Evolutionary conservation across 495 filamentous ascomycete genomes (phyloP), one percentile per base, ranked within the genome.

Genomic region (Hypoxylon rickii): DNA sequence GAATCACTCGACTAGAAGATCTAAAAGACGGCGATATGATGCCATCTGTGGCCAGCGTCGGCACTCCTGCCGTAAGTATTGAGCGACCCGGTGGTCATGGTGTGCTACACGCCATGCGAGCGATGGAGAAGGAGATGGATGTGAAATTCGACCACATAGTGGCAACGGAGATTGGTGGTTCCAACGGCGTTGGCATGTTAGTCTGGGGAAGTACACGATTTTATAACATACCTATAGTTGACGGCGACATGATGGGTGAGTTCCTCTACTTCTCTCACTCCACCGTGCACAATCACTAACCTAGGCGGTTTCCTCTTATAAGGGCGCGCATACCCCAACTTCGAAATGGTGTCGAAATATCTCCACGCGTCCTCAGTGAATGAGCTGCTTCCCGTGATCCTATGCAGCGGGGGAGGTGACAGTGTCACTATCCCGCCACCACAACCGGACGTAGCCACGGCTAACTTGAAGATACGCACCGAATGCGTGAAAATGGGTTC

Each of bases 171-270:
- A 78, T 78, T 19, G 75, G 75, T 15, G 74, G 74, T 29, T 58
- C 62, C 12, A 78, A 78, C 40, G 72, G 71, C 3, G 61, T 78
- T 11, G 66, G 75, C 51, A 63, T 67, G 8, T 43, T 78, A 22
- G 61, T 78, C 3, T 66, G 71, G 15, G 71, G 64, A 1, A 59
- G 64, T 5, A 64, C 64, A 2, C 61, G 55, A 1, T 68, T 69
- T 41, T 70, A 72, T 54, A 62, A 74, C 33, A 44, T 71, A 0
- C 73, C 74, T 7, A 62, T 61, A 7, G 71, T 77, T 1, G 74
- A 77, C 51, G 74, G 67, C 8, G 74, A 77, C 49, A 69, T 66
- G 67, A 77, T 78, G 65, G 73, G 71, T 43, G 51, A 72, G 44
- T 71, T 71, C 12, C 31, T 36, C 16, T 21, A 1, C 10, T 46